phyloP scores from a whole-genome alignment of 1,139 yeast species.

The Eremothecium sinecaudum region DNA sequence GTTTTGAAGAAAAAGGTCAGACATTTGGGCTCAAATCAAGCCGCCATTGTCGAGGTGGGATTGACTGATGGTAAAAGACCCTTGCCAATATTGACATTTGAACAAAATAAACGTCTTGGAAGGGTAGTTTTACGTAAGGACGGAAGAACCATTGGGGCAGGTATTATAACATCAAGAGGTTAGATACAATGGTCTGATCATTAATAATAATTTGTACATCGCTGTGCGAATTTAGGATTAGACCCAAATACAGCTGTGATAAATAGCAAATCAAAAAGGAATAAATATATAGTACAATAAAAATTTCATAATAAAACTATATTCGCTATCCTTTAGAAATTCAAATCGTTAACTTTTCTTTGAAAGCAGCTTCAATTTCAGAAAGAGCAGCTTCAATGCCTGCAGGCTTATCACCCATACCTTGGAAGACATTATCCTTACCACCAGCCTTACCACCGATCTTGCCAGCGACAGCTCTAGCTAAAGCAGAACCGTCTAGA shows the following conservation, averaged over 20 bases:
- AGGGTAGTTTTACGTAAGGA: constrained; percentile 78
- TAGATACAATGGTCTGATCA: too few species aligned
- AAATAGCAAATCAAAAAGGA: too few species aligned
- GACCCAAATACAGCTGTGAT: too few species aligned
- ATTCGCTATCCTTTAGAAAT: too few species aligned
- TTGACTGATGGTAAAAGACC: constrained; percentile 40
- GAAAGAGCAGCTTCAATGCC: constrained; percentile 66
- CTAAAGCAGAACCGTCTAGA: constrained; percentile 66
- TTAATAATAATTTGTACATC: neutral
- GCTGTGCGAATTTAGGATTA: too few species aligned
- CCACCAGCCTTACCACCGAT: constrained; percentile 99
- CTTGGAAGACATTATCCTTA: constrained; percentile 92
- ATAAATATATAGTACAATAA: too few species aligned
- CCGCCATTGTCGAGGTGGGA: constrained; percentile 63
- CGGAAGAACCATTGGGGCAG: constrained; percentile 85
- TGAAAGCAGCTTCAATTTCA: constrained; percentile 51
- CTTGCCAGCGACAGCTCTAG: constrained; percentile 54
- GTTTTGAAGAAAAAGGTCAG: constrained; percentile 46
- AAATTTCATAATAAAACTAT: too few species aligned
- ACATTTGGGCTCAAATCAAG: constrained; percentile 65
- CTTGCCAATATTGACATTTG: constrained; percentile 54
- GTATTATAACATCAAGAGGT: constrained; percentile 29
- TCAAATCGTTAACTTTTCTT: constrained; percentile 40
- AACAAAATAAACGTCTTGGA: constrained; percentile 58
- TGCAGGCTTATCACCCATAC: constrained; percentile 79